These are phyloP conservation scores for Backusella circina DNA, from an alignment of 192 early-diverging fungal genomes.

Conservation along the genomic window DNA sequence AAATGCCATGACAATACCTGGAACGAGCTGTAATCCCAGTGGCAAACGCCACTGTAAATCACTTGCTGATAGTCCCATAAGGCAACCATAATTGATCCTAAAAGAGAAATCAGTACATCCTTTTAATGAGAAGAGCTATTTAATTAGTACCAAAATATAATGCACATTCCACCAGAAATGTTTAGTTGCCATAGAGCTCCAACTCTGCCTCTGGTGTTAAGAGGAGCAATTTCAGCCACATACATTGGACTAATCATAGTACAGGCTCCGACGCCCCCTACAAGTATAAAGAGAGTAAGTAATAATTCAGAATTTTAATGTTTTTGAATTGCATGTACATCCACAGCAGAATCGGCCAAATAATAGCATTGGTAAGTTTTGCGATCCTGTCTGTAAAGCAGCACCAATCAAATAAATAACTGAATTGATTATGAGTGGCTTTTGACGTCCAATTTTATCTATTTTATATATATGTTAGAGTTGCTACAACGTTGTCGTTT, in stretches of 20 bases:
- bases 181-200: conserved; percentile 9
- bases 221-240: background rate
- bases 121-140: background rate
- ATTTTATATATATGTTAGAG: background rate
- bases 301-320: background rate
- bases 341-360: conserved; percentile 1
- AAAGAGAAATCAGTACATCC: background rate
- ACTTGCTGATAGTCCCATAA: background rate
- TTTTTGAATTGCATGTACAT: background rate
- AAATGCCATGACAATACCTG: background rate
- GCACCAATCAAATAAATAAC: background rate
- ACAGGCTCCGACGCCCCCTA: conserved; percentile 6
- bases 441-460: conserved; percentile 8
- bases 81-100: conserved; percentile 7
- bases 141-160: background rate
- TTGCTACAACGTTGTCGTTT: background rate
- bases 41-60: conserved; percentile 17
- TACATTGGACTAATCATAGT: conserved; percentile 4
- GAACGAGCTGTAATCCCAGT: conserved; percentile 15
- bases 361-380: conserved; percentile 2
- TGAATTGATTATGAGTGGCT: background rate
- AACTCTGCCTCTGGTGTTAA: conserved; percentile 1
- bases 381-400: background rate
- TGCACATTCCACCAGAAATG: conserved; percentile 1
- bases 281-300: background rate